Conservation (phyloP, 2,329 filamentous ascomycete genomes). For the Exophiala calicioides region DNA sequence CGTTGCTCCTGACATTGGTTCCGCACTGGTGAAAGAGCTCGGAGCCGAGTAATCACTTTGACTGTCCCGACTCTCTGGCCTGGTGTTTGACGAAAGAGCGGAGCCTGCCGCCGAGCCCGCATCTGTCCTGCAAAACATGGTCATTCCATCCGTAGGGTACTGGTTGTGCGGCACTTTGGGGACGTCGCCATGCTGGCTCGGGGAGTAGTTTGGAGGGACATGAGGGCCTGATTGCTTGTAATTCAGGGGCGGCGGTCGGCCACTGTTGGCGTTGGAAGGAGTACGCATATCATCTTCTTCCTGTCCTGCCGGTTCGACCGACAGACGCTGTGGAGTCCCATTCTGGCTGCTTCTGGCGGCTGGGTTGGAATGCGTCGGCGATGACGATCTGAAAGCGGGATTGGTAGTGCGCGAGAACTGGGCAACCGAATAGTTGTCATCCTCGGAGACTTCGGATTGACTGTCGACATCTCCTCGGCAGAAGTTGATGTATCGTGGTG, state of each 20-base stretch:
- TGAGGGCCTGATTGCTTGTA: constrained; percentile 27
- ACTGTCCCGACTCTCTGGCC: constrained; percentile 82
- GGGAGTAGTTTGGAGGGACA: constrained; percentile 49
- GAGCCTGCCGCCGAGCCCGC: constrained; percentile 68
- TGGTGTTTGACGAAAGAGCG: constrained; percentile 62
- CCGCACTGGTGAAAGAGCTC: constrained; percentile 84
- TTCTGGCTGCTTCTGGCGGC: constrained; percentile 47
- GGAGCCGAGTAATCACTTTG: constrained; percentile 88
- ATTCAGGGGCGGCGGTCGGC: constrained; percentile 29
- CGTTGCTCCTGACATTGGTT: constrained; percentile 70
- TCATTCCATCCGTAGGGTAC: constrained; percentile 94
- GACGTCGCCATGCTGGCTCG: constrained; percentile 66
- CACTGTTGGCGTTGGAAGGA: constrained; percentile 28
- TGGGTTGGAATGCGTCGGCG: constrained; percentile 88
- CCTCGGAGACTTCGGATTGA: constrained; percentile 79
- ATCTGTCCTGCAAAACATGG: constrained; percentile 85
- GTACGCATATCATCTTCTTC: constrained; percentile 24
- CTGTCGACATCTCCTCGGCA: constrained; percentile 85
- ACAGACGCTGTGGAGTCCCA: constrained; percentile 19
- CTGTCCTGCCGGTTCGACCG: constrained; percentile 23
- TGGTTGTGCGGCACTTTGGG: constrained; percentile 82
- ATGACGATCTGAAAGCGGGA: constrained; percentile 91
- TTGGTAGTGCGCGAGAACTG: constrained; percentile 96
- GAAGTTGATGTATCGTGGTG: constrained; percentile 98
- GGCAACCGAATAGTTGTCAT: constrained; percentile 92